Evolutionary conservation across 768 basidiomycete species (phyloP).

Genomic region (Holtermannia corniformis): DNA sequence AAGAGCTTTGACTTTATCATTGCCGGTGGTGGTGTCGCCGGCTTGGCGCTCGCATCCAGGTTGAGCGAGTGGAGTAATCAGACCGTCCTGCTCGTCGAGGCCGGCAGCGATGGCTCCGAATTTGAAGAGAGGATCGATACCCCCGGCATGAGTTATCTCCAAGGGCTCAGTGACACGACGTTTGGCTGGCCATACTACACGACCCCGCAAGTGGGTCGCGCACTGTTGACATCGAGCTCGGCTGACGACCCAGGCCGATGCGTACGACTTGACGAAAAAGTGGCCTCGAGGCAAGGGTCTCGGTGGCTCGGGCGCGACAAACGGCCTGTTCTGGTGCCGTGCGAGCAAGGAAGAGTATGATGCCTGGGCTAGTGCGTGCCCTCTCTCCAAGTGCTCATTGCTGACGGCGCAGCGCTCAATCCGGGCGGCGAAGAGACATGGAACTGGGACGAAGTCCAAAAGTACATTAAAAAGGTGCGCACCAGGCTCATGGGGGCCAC

Average conservation of each 20-base stretch:
- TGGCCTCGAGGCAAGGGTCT: slow-evolving; percentile 61
- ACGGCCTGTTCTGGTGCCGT: slow-evolving; percentile 54
- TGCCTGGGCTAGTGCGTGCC: slow-evolving; percentile 27
- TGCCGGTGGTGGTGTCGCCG: slow-evolving; percentile 48
- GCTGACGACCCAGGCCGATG: slow-evolving; percentile 11
- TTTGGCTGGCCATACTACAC: slow-evolving; percentile 35
- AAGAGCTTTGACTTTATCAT: slow-evolving; percentile 48
- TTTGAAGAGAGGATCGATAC: slow-evolving; percentile 35
- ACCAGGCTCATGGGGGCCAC: slow-evolving; percentile 44
- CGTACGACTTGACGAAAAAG: slow-evolving; percentile 15
- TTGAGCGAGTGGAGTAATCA: slow-evolving; percentile 48
- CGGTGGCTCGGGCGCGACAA: slow-evolving; percentile 60
- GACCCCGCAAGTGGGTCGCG: slow-evolving; percentile 17
- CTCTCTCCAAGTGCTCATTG: slow-evolving; percentile 12
- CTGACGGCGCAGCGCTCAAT: slow-evolving; percentile 45
- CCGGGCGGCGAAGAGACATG: slow-evolving; percentile 28
- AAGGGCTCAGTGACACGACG: slow-evolving; percentile 20
- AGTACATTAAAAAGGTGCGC: slow-evolving; percentile 38
- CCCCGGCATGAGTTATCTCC: slow-evolving; percentile 33
- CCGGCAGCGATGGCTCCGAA: slow-evolving; percentile 37
- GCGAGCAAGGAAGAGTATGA: slow-evolving; percentile 22
- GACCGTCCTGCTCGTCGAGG: slow-evolving; percentile 46
- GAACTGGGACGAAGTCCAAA: slow-evolving; percentile 32
- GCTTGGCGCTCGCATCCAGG: slow-evolving; percentile 47
- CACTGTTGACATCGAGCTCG: background rate